A percentile compares a stretch with the other conserved stretches of the same genome.
phyloP scores from a whole-genome alignment of 495 filamentous ascomycete genomes.

The Pyronema omphalodes region DNA sequence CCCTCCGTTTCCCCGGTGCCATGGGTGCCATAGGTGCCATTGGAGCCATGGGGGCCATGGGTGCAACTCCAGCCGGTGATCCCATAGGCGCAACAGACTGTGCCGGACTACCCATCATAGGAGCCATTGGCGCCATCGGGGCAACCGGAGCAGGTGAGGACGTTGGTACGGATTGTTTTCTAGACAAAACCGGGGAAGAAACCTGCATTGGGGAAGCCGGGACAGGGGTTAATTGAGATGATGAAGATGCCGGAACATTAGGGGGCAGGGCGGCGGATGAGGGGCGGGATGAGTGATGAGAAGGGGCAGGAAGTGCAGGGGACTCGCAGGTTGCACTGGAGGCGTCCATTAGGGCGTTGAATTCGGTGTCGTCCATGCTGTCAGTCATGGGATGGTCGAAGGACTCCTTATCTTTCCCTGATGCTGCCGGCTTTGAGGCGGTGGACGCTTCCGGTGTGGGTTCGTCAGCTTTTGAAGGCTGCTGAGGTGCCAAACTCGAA shows the following conservation, averaged over 20 bases:
- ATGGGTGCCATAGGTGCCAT: not conserved
- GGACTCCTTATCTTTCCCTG: not conserved
- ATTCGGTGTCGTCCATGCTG: not conserved
- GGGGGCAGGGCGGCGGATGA: no score
- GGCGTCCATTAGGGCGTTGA: not conserved
- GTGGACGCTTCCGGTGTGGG: not conserved
- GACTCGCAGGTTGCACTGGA: no score
- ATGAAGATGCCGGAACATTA: no score
- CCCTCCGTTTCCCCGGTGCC: not conserved
- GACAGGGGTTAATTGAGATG: no score
- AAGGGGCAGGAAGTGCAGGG: no score
- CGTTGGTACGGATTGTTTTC: no score
- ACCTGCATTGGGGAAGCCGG: no score
- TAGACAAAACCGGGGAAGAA: no score
- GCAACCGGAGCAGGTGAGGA: not conserved
- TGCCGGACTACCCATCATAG: not conserved
- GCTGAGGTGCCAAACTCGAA: not conserved
- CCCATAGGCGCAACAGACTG: not conserved
- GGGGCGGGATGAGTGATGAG: no score
- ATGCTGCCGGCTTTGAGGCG: not conserved
- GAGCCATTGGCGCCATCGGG: slow-evolving; percentile 1
- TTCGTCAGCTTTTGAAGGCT: not conserved
- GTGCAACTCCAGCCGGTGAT: not conserved
- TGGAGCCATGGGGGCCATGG: not conserved
- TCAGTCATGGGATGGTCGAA: not conserved